A percentile compares a stretch with the other conserved stretches of the same genome.
Conservation (phyloP, 176 grass and related monocot genomes). For the Typha latifolia region DNA sequence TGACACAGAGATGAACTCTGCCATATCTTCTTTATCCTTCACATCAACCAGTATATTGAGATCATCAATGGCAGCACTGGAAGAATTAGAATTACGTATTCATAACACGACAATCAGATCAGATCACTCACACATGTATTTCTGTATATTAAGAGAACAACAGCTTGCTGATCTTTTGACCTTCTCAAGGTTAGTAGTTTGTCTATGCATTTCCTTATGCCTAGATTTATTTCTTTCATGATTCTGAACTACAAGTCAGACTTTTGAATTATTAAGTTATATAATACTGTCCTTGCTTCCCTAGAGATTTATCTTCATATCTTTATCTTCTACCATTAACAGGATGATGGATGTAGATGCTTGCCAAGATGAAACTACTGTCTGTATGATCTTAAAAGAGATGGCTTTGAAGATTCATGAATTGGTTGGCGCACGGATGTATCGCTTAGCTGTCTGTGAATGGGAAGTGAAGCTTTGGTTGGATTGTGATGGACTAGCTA, state of each 20-base stretch:
- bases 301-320: conserved; percentile 10
- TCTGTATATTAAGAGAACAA: conserved; percentile 74
- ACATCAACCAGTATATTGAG: conserved; percentile 84
- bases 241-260: too few species aligned
- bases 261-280: background rate
- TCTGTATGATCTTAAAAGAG: conserved; percentile 60
- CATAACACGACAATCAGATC: conserved; percentile 75
- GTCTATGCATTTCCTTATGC: conserved; percentile 9
- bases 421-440: conserved; percentile 87
- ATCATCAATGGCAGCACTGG: conserved; percentile 77
- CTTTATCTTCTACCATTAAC: conserved; percentile 23
- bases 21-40: conserved; percentile 61
- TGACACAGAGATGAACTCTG: conserved; percentile 42
- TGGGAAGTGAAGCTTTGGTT: conserved; percentile 98
- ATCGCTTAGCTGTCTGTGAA: conserved; percentile 88
- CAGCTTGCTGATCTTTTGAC: conserved; percentile 66
- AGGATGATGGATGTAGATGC: conserved; percentile 53
- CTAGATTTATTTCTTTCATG: too few species aligned
- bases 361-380: conserved; percentile 51
- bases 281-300: background rate
- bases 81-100: conserved; percentile 88
- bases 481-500: conserved; percentile 57
- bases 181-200: conserved; percentile 62
- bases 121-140: conserved; percentile 90
- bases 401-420: conserved; percentile 92